Conservation (phyloP, 805 yeast species). For the Metschnikowia vanudenii region DNA sequence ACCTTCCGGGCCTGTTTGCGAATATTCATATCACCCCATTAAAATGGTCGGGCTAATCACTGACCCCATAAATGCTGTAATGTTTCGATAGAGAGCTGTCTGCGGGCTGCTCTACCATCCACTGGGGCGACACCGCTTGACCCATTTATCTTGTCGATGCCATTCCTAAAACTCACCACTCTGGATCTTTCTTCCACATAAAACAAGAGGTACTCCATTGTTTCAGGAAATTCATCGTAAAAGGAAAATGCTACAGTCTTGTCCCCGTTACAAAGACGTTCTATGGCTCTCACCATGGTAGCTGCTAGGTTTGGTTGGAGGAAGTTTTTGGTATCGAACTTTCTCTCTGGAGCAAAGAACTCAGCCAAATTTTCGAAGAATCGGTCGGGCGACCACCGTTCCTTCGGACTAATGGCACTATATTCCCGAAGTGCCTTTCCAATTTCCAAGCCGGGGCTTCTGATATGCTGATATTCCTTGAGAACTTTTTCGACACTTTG, state of each 20-base stretch:
- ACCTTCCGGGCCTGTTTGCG: neutral
- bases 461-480: conserved; percentile 1
- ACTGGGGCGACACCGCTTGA: conserved; percentile 3
- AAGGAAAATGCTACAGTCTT: conserved; percentile 24
- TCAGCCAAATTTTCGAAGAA: conserved; percentile 25
- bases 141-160: conserved; percentile 21
- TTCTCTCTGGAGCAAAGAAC: conserved; percentile 33
- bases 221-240: conserved; percentile 35
- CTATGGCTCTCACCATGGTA: conserved; percentile 20
- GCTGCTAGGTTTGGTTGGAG: conserved; percentile 22
- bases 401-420: conserved; percentile 5
- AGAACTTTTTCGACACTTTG: conserved; percentile 13
- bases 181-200: conserved; percentile 22
- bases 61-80: conserved; percentile 17
- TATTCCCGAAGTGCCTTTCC: conserved; percentile 21
- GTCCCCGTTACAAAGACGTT: conserved; percentile 20
- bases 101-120: conserved; percentile 25
- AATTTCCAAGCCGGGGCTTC: conserved; percentile 16
- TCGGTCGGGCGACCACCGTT: conserved; percentile 12
- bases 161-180: conserved; percentile 22
- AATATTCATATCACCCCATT: too few relatives aligned
- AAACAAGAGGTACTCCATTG: conserved; percentile 30
- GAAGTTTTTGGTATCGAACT: conserved; percentile 24
- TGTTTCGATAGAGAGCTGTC: conserved; percentile 26
- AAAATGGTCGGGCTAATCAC: neutral